A percentile compares a stretch with the other conserved stretches of the same genome.
Conservation (phyloP, 371 early-diverging fungal genomes). For the Mucor saturninus region DNA sequence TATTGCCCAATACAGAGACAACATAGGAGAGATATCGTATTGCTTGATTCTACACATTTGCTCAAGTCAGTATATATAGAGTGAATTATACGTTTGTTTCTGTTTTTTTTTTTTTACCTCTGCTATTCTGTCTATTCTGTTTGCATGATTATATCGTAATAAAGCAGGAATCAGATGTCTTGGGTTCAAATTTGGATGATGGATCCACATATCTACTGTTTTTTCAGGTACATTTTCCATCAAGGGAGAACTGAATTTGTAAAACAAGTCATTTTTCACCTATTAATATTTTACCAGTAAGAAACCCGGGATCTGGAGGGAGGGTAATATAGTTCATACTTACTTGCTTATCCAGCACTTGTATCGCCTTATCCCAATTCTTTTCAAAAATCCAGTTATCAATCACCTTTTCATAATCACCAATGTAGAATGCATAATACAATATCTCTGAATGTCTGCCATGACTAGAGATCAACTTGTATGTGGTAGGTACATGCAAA, state of each 20-base stretch:
- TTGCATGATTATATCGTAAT: constrained; percentile 73
- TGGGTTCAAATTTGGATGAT: constrained; percentile 80
- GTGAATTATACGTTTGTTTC: neutral
- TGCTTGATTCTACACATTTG: constrained; percentile 72
- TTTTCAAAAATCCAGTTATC: constrained; percentile 79
- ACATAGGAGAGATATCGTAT: constrained; percentile 87
- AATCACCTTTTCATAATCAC: constrained; percentile 83
- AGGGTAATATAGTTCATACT: constrained; percentile 3
- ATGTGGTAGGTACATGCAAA: constrained; percentile 73
- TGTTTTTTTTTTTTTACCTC: constrained; percentile 23
- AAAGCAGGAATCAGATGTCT: constrained; percentile 88
- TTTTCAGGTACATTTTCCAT: constrained; percentile 84
- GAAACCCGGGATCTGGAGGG: too few species aligned
- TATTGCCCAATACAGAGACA: constrained; percentile 74
- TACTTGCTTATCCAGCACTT: constrained; percentile 77
- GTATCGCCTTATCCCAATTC: constrained; percentile 75
- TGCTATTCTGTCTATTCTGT: constrained; percentile 21
- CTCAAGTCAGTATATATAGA: neutral
- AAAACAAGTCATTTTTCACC: constrained; percentile 76
- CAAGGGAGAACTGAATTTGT: constrained; percentile 82
- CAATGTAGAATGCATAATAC: constrained; percentile 76
- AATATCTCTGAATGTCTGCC: constrained; percentile 79
- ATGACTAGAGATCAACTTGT: constrained; percentile 82
- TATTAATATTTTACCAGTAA: constrained; percentile 23
- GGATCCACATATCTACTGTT: constrained; percentile 84